Percentiles rank a stretch among this genome's conserved stretches.
These are phyloP conservation scores for Castanea mollissima DNA, from an alignment of 306 rosid species.

Conservation along the genomic window DNA sequence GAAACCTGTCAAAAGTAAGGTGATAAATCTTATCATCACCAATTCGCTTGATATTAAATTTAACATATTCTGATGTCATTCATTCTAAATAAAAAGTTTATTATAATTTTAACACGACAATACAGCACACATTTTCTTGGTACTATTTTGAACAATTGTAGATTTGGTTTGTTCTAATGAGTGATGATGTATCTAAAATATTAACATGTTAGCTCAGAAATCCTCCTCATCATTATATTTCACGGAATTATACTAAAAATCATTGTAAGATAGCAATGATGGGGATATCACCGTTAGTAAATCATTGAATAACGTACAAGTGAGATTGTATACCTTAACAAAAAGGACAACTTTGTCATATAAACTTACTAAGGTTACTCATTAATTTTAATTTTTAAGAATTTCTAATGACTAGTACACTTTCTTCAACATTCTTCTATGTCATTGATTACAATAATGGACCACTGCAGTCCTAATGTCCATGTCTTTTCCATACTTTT, in stretches of 20 bases:
- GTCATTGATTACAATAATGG: not conserved
- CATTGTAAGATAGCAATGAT: not conserved
- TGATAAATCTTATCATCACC: constrained; percentile 35
- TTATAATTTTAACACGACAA: not conserved
- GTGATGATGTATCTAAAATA: not conserved
- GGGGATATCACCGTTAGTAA: not conserved
- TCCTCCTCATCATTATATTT: not conserved
- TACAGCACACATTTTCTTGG: not conserved
- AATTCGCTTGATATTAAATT: not conserved
- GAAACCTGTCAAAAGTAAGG: constrained; percentile 84
- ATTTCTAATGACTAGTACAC: not conserved
- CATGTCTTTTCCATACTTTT: not conserved
- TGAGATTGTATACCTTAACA: not conserved
- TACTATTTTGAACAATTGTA: not conserved
- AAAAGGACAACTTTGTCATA: not conserved
- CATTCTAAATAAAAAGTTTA: not conserved
- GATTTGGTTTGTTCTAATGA: not conserved
- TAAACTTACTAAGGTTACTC: not conserved
- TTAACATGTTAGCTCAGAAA: not conserved
- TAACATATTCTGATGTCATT: not conserved
- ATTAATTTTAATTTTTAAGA: not conserved
- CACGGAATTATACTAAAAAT: not conserved
- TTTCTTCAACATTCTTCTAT: not conserved
- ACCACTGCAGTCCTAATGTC: not conserved
- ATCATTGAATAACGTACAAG: not conserved